Conservation (phyloP, 163 green algal species). For the Prototheca stagnorum region DNA sequence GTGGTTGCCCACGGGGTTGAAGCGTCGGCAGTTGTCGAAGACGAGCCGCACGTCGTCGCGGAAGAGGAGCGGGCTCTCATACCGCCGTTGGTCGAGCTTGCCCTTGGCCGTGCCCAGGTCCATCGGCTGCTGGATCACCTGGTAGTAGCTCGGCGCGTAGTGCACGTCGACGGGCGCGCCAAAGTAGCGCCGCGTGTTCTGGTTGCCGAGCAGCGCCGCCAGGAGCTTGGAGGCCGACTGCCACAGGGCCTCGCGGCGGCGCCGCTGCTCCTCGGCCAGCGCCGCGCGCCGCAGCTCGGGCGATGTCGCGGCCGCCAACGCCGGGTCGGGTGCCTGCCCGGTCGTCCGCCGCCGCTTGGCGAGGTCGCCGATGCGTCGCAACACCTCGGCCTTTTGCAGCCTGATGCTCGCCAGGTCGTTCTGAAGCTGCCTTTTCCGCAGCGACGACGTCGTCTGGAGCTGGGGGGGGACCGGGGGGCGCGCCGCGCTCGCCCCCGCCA, state of each 20-base stretch:
- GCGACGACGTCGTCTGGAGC: no score
- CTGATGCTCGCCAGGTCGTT: constrained; percentile 11
- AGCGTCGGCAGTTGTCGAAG: constrained; percentile 48
- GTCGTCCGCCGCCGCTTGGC: constrained; percentile 20
- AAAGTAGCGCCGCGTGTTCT: constrained; percentile 19
- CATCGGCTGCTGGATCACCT: constrained; percentile 73
- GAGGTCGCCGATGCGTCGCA: constrained; percentile 18
- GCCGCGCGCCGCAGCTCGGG: background rate
- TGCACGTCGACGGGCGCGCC: constrained; percentile 14
- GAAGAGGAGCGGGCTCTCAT: constrained; percentile 42
- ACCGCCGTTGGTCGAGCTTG: constrained; percentile 19
- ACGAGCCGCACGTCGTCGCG: constrained; percentile 49
- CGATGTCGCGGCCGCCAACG: background rate
- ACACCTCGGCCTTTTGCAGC: constrained; percentile 21
- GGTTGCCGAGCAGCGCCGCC: constrained; percentile 15
- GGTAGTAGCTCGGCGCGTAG: constrained; percentile 52
- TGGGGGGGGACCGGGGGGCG: no score
- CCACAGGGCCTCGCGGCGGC: constrained; percentile 8
- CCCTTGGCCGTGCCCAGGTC: constrained; percentile 59
- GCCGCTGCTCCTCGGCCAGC: constrained; percentile 1
- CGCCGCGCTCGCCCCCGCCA: no score
- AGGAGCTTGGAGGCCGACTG: constrained; percentile 12
- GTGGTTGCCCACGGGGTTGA: constrained; percentile 34
- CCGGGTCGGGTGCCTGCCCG: background rate
- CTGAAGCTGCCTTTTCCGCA: constrained; percentile 20